Percentiles rank a stretch among this genome's conserved stretches.
phyloP scores from a whole-genome alignment of 140 eudicot species.

The Bidens hawaiensis region DNA sequence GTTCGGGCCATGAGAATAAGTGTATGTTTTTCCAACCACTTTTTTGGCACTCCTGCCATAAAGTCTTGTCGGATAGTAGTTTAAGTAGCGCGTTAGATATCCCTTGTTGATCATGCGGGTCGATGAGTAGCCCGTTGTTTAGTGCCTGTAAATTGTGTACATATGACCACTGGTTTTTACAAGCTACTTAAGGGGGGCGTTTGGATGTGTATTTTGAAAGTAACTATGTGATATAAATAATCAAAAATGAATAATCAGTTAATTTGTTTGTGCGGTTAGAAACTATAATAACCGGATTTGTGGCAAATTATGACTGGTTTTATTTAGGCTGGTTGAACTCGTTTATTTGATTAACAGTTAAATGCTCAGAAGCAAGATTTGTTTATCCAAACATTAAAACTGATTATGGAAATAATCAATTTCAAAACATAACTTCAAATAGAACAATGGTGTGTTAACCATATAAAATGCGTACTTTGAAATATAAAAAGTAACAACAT shows the following conservation, averaged over 20 bases:
- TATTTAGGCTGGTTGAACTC: too few species aligned
- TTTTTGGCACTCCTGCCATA: slow-evolving; percentile 75
- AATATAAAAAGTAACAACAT: slow-evolving; percentile 2
- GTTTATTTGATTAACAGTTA: too few species aligned
- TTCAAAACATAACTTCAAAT: not conserved
- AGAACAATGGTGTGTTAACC: too few species aligned
- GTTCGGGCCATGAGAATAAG: slow-evolving; percentile 95
- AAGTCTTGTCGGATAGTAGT: slow-evolving; percentile 72
- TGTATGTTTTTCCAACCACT: slow-evolving; percentile 90
- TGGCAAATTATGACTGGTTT: too few species aligned
- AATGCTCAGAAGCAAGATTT: too few species aligned
- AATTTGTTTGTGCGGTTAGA: too few species aligned
- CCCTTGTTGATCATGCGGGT: slow-evolving; percentile 85
- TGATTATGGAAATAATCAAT: too few species aligned
- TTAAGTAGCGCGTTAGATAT: slow-evolving; percentile 82
- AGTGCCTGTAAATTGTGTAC: slow-evolving; percentile 46
- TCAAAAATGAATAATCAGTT: too few species aligned
- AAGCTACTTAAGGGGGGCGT: not conserved
- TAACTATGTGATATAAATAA: not conserved
- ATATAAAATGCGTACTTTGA: too few species aligned
- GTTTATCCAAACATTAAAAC: too few species aligned
- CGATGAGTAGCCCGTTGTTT: slow-evolving; percentile 79
- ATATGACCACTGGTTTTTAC: not conserved
- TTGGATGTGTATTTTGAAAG: not conserved
- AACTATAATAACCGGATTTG: too few species aligned